phyloP scores from a whole-genome alignment of 2,329 filamentous ascomycete species.

The Claviceps sp. region DNA sequence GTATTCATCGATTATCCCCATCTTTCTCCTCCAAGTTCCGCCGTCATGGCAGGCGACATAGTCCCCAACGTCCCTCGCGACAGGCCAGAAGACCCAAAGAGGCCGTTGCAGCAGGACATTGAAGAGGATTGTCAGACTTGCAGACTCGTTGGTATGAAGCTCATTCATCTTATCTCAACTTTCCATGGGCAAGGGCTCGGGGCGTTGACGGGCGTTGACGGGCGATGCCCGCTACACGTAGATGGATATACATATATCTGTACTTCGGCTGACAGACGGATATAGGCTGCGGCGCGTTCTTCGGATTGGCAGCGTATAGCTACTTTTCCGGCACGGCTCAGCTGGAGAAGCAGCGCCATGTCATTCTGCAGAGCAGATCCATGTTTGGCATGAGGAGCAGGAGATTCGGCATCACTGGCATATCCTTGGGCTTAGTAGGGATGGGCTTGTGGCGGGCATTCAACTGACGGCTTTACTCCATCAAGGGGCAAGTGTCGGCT shows the following conservation, averaged over 20 bases:
- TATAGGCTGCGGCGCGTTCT: conserved; percentile 63
- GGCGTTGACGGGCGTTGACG: too few relatives aligned
- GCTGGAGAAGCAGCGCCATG: conserved; percentile 50
- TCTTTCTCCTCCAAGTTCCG: too few relatives aligned
- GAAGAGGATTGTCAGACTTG: conserved; percentile 58
- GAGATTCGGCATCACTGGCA: conserved; percentile 50
- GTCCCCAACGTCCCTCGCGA: conserved; percentile 40
- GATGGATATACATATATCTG: background rate
- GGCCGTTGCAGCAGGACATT: conserved; percentile 40
- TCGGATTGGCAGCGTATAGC: conserved; percentile 64
- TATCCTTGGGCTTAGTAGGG: conserved; percentile 54
- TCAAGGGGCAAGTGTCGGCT: background rate
- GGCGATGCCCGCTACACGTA: too few relatives aligned
- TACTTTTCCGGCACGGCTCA: conserved; percentile 63
- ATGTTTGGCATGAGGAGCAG: conserved; percentile 61
- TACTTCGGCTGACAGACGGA: background rate
- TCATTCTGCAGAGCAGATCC: conserved; percentile 55
- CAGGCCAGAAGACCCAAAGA: conserved; percentile 48
- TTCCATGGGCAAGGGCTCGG: too few relatives aligned
- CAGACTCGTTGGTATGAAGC: conserved; percentile 51
- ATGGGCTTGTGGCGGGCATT: conserved; percentile 58
- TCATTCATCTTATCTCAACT: background rate
- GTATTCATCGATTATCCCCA: too few relatives aligned
- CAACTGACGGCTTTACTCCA: conserved; percentile 17
- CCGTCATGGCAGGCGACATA: conserved; percentile 23